Evolutionary conservation across 1,284 basidiomycete genomes (phyloP).

Genomic region (Ustilago crameri): DNA sequence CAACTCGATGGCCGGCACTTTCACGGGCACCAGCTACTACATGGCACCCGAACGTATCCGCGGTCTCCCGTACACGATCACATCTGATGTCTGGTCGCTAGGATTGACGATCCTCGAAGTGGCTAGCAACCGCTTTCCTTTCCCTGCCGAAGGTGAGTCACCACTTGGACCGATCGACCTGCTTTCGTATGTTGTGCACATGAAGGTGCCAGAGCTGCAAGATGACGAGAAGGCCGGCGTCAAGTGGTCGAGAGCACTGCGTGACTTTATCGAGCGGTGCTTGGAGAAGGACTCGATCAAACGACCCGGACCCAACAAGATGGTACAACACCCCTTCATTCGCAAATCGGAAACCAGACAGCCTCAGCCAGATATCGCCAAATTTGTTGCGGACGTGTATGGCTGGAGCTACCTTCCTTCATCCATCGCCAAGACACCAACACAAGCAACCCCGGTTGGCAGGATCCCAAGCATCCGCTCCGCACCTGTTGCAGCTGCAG

Average conservation of each 20-base stretch:
- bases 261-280: slow-evolving; percentile 90
- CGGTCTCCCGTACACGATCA: slow-evolving; percentile 88
- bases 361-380: slow-evolving; percentile 71
- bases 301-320: slow-evolving; percentile 85
- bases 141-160: slow-evolving; percentile 80
- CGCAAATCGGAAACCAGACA: slow-evolving; percentile 80
- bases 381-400: slow-evolving; percentile 89
- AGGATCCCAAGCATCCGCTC: slow-evolving; percentile 47
- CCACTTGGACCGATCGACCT: slow-evolving; percentile 85
- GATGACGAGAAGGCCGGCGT: slow-evolving; percentile 71
- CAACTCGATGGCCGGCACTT: slow-evolving; percentile 89
- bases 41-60: slow-evolving; percentile 98
- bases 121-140: slow-evolving; percentile 93
- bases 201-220: slow-evolving; percentile 83
- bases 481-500: slow-evolving; percentile 36
- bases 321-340: slow-evolving; percentile 90
- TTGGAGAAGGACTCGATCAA: slow-evolving; percentile 72
- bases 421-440: slow-evolving; percentile 41
- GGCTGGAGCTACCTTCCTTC: slow-evolving; percentile 73
- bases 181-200: slow-evolving; percentile 86
- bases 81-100: slow-evolving; percentile 97
- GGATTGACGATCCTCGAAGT: slow-evolving; percentile 93
- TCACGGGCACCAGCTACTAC: slow-evolving; percentile 95
- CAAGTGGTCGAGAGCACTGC: slow-evolving; percentile 85
- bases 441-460: slow-evolving; percentile 29